Evolutionary conservation across 768 basidiomycete genomes (phyloP), one percentile per base, ranked within the genome.

Genomic region (Baorangia bicolor): DNA sequence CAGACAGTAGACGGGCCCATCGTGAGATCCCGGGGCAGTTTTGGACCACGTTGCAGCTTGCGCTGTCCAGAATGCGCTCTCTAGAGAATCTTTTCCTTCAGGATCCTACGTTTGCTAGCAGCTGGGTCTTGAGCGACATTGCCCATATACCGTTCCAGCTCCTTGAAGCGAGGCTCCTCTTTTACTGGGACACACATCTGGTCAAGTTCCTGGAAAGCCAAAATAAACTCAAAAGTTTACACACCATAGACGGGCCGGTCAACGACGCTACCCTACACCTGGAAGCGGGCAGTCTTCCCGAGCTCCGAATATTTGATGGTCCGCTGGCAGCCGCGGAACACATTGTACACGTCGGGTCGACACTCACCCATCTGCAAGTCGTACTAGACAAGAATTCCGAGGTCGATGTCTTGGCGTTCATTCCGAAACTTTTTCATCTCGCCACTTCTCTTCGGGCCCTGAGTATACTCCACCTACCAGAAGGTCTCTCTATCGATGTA

Each of bases 181-280:
- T 84, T 46, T 59, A 69, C 7, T 86, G 83, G 82, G 81, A 83
- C 59, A 41, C 56, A 0, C 64, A 76, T 44, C 51, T 80, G 10
- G 75, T 77, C 50, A 69, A 70, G 16, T 87, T 86, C 67, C 69
- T 86, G 28, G 70, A 77, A 51, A 67, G 64, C 47, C 83, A 85
- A 63, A 66, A 63, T 13, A 69, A 74, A 30, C 70, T 86, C 35
- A 73, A 65, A 48, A 59, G 53, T 11, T 68, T 85, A 41, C 74
- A 76, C 42, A 65, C 65, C 40, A 34, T 58, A 10, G 63, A 69
- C 41, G 71, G 67, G 23, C 61, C 69, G 33, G 59, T 44, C 55
- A 46, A 48, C 34, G 65, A 71, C 51, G 33, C 67, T 33, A 20
- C 60, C 14, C 6, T 66, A 4, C 61, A 62, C 34, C 57, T 71